These are phyloP conservation scores for Elaeis guineensis DNA, from an alignment of 176 grass and related monocot genomes.

Conservation along the genomic window DNA sequence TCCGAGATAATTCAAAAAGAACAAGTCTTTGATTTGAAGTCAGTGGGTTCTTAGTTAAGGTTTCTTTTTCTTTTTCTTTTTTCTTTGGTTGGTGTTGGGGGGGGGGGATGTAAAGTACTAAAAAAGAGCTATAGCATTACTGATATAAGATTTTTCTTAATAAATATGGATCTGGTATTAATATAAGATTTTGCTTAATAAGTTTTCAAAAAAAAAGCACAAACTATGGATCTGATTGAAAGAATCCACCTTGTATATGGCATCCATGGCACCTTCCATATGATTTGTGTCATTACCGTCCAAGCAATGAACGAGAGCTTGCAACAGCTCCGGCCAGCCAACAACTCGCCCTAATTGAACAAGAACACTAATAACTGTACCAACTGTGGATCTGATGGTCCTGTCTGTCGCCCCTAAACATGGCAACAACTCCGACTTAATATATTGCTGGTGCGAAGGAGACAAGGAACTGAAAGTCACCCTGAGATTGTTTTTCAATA, in stretches of 20 bases:
- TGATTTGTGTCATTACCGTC: conserved; percentile 85
- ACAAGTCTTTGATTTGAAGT: too few relatives aligned
- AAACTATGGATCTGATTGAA: background rate
- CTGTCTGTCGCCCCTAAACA: conserved; percentile 72
- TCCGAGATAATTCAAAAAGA: too few relatives aligned
- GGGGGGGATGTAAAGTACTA: too few relatives aligned
- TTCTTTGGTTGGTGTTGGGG: too few relatives aligned
- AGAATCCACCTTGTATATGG: conserved; percentile 81
- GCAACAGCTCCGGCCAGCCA: conserved; percentile 89
- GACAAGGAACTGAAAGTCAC: conserved; percentile 55
- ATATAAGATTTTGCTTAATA: too few relatives aligned
- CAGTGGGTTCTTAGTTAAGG: too few relatives aligned
- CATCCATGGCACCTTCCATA: conserved; percentile 97
- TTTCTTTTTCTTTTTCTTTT: too few relatives aligned
- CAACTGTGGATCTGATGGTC: conserved; percentile 83
- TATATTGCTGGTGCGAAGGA: conserved; percentile 52
- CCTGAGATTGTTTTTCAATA: conserved; percentile 78
- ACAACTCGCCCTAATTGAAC: conserved; percentile 65
- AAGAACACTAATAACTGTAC: conserved; percentile 84
- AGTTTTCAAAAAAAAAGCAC: background rate
- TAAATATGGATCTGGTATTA: background rate
- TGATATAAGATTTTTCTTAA: background rate
- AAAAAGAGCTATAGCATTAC: background rate
- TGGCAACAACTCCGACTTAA: conserved; percentile 74
- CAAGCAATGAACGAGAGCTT: conserved; percentile 70